Conservation (phyloP, 2,329 filamentous ascomycete genomes). For the Daldinia sp. region DNA sequence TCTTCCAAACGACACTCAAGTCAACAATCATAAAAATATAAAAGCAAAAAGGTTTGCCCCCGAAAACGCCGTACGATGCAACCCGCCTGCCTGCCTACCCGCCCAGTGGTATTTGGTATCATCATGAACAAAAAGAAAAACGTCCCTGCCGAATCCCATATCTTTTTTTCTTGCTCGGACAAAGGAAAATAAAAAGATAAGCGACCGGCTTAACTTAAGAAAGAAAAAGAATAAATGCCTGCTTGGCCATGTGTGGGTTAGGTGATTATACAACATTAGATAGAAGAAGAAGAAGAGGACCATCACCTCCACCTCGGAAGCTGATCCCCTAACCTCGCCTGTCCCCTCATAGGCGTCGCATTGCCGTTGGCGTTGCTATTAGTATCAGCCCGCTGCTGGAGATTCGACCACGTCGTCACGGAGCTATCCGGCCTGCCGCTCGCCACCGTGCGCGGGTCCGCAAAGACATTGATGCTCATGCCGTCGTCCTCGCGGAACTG, state of each 20-base stretch:
- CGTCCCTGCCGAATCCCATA: constrained; percentile 2
- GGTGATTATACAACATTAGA: background rate
- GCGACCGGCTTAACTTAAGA: background rate
- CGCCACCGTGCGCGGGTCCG: constrained; percentile 44
- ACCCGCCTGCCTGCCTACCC: constrained; percentile 2
- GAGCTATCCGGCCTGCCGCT: constrained; percentile 29
- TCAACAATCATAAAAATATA: background rate
- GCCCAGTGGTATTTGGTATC: constrained; percentile 12
- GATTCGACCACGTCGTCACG: constrained; percentile 47
- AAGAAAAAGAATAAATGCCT: background rate
- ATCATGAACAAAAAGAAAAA: background rate
- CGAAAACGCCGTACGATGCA: constrained; percentile 5
- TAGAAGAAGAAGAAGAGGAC: too few relatives aligned
- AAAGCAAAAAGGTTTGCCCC: background rate
- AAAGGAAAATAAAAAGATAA: constrained; percentile 7
- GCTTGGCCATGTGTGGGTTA: constrained; percentile 1
- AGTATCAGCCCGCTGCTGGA: constrained; percentile 45
- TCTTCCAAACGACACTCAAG: background rate
- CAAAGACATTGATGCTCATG: constrained; percentile 50
- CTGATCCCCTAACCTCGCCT: constrained; percentile 4
- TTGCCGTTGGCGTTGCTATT: constrained; percentile 1
- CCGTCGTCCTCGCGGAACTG: constrained; percentile 38
- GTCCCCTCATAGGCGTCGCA: background rate
- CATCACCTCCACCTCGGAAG: constrained; percentile 9
- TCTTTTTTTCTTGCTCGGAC: background rate